Base-by-base conservation (phyloP, 106 monocot genomes). In the Dendrobium chrysotoxum region DNA sequence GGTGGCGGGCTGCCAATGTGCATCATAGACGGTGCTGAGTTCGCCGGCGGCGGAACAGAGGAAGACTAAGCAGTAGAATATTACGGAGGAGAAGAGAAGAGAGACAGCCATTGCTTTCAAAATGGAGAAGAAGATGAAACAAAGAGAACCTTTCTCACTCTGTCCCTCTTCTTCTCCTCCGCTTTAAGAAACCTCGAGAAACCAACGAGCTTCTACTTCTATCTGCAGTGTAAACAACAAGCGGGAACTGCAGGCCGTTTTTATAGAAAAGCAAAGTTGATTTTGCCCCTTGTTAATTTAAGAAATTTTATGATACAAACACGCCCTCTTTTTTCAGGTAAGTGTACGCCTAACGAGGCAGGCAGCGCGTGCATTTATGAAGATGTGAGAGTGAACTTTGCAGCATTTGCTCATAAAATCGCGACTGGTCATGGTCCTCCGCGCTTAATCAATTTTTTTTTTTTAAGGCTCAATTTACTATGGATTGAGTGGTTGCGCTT, bases 1-100 rank as follows among this genome's bases (percentile, higher is more conserved):
- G 47, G 90, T 94, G 16, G 96, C 96, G 11, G 96, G 87, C n/a
- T 79, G 87, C 96, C 96, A 97, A 28, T 88, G 82, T 54, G 55
- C 68, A 83, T 92, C 92, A 2, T 45, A 30, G 17, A 72, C 30
- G 16, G 54, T 79, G 26, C 15, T 42, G 12, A 78, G 38, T 5
- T 54, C 75, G 16, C 42, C 75, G 58, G 40, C 57, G 28, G 38
- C 40, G 72, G 84, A 74, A 12, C 44, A 16, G 66, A 83, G 45
- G 47, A 74, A 15, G 72, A 73, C 54, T 41, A 79, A 71, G 72
- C 79, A 64, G 28, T 78, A 57, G 2, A 28, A 15, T 28, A 78
- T 13, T 0, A 64, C 25, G 77, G 80, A 71, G 47, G 13, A 80
- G 78, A 58, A 21, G 35, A 45, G 41, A 5, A 21, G 18, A 23